Percentiles rank a stretch among this genome's conserved stretches.
These are phyloP conservation scores for Basipetospora chlamydospora DNA, from an alignment of 2,329 filamentous ascomycete genomes.

Conservation along the genomic window DNA sequence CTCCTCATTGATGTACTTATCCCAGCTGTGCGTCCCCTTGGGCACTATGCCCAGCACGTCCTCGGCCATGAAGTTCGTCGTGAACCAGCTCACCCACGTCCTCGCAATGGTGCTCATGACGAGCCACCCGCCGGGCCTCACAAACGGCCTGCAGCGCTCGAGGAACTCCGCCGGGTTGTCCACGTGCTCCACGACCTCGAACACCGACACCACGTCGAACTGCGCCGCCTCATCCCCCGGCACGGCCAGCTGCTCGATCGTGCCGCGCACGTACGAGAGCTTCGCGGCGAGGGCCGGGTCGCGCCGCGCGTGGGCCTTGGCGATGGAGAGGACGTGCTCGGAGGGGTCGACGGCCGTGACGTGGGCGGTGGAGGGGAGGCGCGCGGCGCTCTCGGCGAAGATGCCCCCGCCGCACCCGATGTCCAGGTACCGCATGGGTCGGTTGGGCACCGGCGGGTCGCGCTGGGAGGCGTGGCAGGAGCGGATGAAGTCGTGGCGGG, in stretches of 20 bases:
- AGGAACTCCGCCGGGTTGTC: conserved; percentile 62
- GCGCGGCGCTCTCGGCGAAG: conserved; percentile 76
- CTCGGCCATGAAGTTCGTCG: conserved; percentile 86
- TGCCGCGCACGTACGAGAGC: conserved; percentile 60
- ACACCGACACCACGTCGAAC: conserved; percentile 74
- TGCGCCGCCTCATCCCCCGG: conserved; percentile 24
- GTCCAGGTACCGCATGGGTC: conserved; percentile 72
- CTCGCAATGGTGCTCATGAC: conserved; percentile 85
- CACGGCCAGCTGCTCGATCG: conserved; percentile 54
- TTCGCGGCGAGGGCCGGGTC: conserved; percentile 54
- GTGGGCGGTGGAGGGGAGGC: conserved; percentile 43
- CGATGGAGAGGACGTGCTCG: conserved; percentile 57
- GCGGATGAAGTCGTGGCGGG: conserved; percentile 83
- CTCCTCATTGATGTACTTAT: conserved; percentile 80
- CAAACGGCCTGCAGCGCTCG: conserved; percentile 53
- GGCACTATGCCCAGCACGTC: conserved; percentile 79
- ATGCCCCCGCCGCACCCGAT: conserved; percentile 94
- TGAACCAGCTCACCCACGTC: conserved; percentile 77
- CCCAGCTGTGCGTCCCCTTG: conserved; percentile 88
- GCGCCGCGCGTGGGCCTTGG: conserved; percentile 56
- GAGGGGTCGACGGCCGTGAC: conserved; percentile 72
- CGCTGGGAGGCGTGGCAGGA: conserved; percentile 47
- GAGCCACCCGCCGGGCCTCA: conserved; percentile 85
- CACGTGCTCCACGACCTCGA: conserved; percentile 94
- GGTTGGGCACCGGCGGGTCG: conserved; percentile 17